Base-by-base conservation (phyloP, 257 asterid genomes). In the Salvia hispanica region DNA sequence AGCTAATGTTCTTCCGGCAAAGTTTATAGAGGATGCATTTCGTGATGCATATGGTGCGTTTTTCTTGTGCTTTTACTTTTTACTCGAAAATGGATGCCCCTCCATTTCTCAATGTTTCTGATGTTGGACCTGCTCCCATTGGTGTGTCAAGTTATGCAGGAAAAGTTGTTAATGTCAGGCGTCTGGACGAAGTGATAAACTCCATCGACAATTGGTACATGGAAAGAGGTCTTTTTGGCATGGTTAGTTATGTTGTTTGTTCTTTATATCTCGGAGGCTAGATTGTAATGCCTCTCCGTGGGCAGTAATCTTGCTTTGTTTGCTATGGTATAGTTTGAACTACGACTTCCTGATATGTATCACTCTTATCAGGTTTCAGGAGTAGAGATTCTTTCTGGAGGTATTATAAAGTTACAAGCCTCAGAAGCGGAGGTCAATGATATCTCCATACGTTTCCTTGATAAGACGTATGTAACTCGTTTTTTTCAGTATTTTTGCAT, bases 211-310 rank as follows among this genome's bases (percentile, higher is more conserved):
- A 94, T 65, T 94, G 99, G 99, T 94, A 88, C 84, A 87, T 94
- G 93, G 97, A 94, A 77, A 81, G 96, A 69, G 99, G 99, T 69
- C 97, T 94, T 62, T 91, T 91, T 80, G 99, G 97, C 78, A 83
- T 86, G 97, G 99, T 94, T 71, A 76, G 92, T 78, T 69, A 57
- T 53, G 9, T 25, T 25, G 31, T 25, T 25, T 25, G 31, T 2
- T 25, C 31, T 25, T 25, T 25, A 25, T 25, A 0, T 25, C 31
- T 21, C 31, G 1, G 31, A 1, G 31, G 63, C n/a, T 42, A 62
- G 39, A 45, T 9, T 67, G 45, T 47, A 55, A 28, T 42, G 43
- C 10, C 8, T n/a, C 9, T n/a, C 10, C 1, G 3, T 9, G 44
- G 11, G 40, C 62, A 50, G 46, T 46, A 7, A 61, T 34, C 47